phyloP scores from a whole-genome alignment of 176 grass and related monocot species.

The Cenchrus americanus region DNA sequence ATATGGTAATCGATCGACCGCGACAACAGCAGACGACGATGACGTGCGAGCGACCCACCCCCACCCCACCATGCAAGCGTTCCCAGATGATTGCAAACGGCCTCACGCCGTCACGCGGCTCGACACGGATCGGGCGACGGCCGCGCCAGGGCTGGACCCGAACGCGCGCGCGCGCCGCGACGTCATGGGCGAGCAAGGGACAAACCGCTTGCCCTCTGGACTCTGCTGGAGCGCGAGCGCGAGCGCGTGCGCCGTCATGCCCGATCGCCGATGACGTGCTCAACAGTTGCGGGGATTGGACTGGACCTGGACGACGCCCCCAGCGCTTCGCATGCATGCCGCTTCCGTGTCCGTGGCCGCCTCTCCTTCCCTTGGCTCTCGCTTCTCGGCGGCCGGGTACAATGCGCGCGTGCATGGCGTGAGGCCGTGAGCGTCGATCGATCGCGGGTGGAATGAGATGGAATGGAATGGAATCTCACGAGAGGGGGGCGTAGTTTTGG shows the following conservation, averaged over 20 bases:
- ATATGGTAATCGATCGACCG: background rate
- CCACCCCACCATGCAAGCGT: too few species aligned
- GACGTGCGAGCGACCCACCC: background rate
- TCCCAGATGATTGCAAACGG: background rate
- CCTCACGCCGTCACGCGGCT: background rate
- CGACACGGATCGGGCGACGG: background rate
- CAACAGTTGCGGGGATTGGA: slow-evolving; percentile 24
- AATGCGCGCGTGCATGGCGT: background rate
- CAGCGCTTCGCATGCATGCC: slow-evolving; percentile 8
- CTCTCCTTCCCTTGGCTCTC: background rate
- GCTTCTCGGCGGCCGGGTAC: slow-evolving; percentile 20
- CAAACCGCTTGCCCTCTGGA: background rate
- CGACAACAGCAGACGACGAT: background rate
- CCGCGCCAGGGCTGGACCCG: background rate
- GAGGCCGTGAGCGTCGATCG: background rate
- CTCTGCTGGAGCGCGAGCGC: too few species aligned
- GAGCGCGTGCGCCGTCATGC: background rate
- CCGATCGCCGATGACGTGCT: background rate
- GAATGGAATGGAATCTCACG: background rate
- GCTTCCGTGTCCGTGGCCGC: slow-evolving; percentile 10
- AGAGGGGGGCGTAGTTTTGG: background rate
- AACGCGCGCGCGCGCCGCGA: background rate
- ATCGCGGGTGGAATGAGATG: background rate
- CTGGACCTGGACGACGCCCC: background rate
- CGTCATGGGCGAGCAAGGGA: background rate